Evolutionary conservation across 2,329 filamentous ascomycete genomes (phyloP).

Genomic region (Niveomyces coronatus): DNA sequence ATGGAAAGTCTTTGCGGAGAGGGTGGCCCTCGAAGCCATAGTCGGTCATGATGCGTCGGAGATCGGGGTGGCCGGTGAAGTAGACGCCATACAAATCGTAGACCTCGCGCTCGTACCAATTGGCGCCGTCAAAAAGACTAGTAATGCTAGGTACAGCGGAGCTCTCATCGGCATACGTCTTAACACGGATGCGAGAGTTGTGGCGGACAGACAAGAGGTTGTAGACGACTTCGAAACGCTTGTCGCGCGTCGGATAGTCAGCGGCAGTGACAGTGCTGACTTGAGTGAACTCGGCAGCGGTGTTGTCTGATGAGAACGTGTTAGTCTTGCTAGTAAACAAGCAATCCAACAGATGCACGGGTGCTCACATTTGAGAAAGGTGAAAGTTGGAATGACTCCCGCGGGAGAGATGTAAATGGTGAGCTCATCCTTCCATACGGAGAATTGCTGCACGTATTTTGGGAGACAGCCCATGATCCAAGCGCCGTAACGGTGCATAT

Average conservation of each 20-base stretch:
- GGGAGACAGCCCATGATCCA: constrained; percentile 95
- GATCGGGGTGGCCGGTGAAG: constrained; percentile 88
- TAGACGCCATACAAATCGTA: constrained; percentile 98
- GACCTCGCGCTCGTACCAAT: constrained; percentile 98
- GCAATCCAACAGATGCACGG: background rate
- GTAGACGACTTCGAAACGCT: constrained; percentile 97
- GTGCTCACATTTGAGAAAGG: constrained; percentile 72
- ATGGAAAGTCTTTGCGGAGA: constrained; percentile 91
- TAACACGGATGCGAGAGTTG: constrained; percentile 93
- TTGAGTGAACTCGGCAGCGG: constrained; percentile 91
- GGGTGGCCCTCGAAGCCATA: constrained; percentile 99
- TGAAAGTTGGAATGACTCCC: constrained; percentile 83
- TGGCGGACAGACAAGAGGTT: constrained; percentile 92
- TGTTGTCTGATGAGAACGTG: constrained; percentile 63
- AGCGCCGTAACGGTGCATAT: constrained; percentile 87
- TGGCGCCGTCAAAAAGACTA: constrained; percentile 81
- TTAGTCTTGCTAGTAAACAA: background rate
- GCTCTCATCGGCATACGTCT: constrained; percentile 97
- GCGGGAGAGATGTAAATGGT: constrained; percentile 84
- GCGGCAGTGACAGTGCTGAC: constrained; percentile 87
- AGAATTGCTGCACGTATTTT: constrained; percentile 98
- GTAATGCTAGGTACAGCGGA: constrained; percentile 86
- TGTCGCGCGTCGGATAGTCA: constrained; percentile 89
- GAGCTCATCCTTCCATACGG: constrained; percentile 98
- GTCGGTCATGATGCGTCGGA: constrained; percentile 97